Conservation (phyloP, 1,139 yeast species). For the Magnusiomyces suaveolens region DNA sequence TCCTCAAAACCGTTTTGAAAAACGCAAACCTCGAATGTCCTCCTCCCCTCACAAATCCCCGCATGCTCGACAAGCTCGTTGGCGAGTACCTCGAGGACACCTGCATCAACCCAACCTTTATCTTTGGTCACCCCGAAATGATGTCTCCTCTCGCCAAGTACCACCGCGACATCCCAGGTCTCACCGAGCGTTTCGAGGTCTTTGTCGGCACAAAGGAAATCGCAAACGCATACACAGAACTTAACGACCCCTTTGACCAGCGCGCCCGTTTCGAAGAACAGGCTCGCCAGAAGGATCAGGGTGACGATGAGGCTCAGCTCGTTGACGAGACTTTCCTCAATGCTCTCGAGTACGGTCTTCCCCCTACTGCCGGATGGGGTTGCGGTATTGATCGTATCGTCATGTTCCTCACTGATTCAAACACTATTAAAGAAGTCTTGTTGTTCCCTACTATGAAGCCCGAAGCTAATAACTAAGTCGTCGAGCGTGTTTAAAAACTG, state of each 20-base stretch:
- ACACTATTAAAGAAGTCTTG: constrained; percentile 94
- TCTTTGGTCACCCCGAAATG: constrained; percentile 98
- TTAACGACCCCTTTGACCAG: constrained; percentile 98
- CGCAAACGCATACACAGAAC: constrained; percentile 96
- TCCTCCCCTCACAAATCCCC: constrained; percentile 95
- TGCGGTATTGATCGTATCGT: constrained; percentile 98
- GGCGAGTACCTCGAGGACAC: constrained; percentile 84
- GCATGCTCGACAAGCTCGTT: constrained; percentile 96
- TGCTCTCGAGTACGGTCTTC: constrained; percentile 95
- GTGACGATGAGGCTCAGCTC: constrained; percentile 97
- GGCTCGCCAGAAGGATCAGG: constrained; percentile 96
- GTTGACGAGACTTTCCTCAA: constrained; percentile 95
- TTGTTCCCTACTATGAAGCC: constrained; percentile 98
- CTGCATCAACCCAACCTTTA: constrained; percentile 93
- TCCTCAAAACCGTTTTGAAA: constrained; percentile 69
- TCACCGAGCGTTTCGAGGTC: constrained; percentile 97
- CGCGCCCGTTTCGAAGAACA: constrained; percentile 96
- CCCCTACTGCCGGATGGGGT: constrained; percentile 99
- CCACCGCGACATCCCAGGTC: constrained; percentile 83
- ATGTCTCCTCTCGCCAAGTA: constrained; percentile 98
- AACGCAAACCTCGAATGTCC: constrained; percentile 83
- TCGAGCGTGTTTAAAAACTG: constrained; percentile 5
- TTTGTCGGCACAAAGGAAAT: constrained; percentile 98
- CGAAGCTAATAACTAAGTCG: constrained; percentile 38
- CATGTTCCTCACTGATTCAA: constrained; percentile 94